These are phyloP conservation scores for Verticillium dahliae DNA, from an alignment of 2,329 filamentous ascomycete genomes.

Conservation along the genomic window DNA sequence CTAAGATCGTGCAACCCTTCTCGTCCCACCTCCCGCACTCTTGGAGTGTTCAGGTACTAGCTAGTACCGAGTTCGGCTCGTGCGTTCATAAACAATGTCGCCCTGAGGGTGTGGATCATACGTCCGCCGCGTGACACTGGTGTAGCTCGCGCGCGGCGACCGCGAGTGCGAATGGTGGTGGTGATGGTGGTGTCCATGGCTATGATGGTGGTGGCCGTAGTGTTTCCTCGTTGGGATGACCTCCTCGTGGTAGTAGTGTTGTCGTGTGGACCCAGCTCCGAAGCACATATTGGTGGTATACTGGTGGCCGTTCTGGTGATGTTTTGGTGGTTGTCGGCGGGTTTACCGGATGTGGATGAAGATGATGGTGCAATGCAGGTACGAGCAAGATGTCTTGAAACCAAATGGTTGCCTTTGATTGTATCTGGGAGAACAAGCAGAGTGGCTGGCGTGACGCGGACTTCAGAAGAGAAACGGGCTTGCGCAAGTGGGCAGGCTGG, in stretches of 20 bases:
- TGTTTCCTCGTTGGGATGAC: conserved; percentile 37
- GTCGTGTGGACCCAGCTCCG: conserved; percentile 24
- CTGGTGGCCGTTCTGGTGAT: background rate
- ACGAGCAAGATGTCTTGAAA: background rate
- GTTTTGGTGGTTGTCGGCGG: background rate
- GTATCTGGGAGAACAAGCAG: background rate
- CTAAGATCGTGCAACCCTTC: background rate
- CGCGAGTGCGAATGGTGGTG: conserved; percentile 17
- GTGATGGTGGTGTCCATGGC: conserved; percentile 25
- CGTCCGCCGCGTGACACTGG: conserved; percentile 27
- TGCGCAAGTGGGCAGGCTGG: background rate
- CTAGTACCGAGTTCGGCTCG: conserved; percentile 25
- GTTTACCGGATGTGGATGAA: background rate
- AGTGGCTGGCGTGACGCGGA: background rate
- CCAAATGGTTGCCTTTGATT: background rate
- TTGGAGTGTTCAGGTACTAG: no score
- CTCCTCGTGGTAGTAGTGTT: conserved; percentile 52
- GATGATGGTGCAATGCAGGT: background rate
- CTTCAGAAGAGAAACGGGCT: background rate
- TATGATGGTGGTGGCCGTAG: conserved; percentile 24
- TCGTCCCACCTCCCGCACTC: background rate
- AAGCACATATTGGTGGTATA: conserved; percentile 39
- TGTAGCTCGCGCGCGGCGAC: conserved; percentile 36
- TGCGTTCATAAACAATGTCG: conserved; percentile 36
- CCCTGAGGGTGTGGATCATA: conserved; percentile 34